Conservation (phyloP, 176 grass and related monocot genomes). For the Hsuehochloa calcarea region DNA sequence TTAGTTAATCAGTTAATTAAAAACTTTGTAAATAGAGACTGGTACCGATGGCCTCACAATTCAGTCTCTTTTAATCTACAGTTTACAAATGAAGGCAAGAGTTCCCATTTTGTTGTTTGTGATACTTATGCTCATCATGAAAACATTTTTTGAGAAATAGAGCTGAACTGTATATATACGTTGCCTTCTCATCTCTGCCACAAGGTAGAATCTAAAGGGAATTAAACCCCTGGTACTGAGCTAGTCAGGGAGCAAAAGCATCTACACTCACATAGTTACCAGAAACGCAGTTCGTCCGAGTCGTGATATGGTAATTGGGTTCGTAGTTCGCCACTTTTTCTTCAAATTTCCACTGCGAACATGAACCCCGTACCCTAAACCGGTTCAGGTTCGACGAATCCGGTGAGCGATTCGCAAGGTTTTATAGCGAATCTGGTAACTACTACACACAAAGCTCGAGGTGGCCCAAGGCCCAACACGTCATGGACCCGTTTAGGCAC, state of each 20-base stretch:
- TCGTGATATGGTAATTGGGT: too few relatives aligned
- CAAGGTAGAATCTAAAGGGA: background rate
- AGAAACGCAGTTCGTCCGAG: too few relatives aligned
- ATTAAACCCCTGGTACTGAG: background rate
- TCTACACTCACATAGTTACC: too few relatives aligned
- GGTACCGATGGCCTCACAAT: background rate
- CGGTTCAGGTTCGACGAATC: too few relatives aligned
- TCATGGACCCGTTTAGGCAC: too few relatives aligned
- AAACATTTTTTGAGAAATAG: background rate
- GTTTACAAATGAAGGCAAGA: background rate
- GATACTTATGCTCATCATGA: background rate
- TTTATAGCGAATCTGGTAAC: too few relatives aligned
- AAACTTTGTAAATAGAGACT: background rate
- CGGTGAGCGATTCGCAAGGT: too few relatives aligned
- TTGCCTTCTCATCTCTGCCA: background rate
- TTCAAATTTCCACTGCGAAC: too few relatives aligned
- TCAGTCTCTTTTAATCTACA: background rate
- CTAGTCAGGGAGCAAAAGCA: background rate
- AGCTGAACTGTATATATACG: background rate
- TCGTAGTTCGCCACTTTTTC: too few relatives aligned
- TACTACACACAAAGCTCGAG: too few relatives aligned
- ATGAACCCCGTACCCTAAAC: too few relatives aligned
- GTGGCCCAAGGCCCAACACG: too few relatives aligned
- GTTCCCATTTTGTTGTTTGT: background rate
- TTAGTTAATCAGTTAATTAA: background rate